phyloP scores from a whole-genome alignment of 1,284 basidiomycete genomes.

The Singerocomus rubriflavus region DNA sequence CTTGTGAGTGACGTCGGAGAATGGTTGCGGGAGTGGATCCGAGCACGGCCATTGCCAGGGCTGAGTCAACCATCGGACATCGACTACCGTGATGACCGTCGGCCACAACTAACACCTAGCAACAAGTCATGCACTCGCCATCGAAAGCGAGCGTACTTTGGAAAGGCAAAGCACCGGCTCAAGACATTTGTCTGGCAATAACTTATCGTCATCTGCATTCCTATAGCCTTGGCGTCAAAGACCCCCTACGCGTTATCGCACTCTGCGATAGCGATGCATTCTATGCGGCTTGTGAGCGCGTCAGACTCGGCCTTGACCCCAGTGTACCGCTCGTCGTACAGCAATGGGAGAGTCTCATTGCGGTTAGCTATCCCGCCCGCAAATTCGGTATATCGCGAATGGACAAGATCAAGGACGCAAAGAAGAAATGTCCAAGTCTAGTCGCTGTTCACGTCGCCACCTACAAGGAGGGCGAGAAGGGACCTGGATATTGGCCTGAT shows the following conservation, averaged over 20 bases:
- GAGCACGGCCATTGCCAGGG: too few relatives aligned
- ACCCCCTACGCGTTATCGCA: conserved; percentile 76
- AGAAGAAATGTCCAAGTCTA: conserved; percentile 83
- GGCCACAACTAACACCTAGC: too few relatives aligned
- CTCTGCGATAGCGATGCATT: conserved; percentile 95
- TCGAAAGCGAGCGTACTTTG: conserved; percentile 19
- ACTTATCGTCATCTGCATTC: conserved; percentile 73
- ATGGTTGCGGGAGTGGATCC: too few relatives aligned
- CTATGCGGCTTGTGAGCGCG: conserved; percentile 89
- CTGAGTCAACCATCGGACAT: too few relatives aligned
- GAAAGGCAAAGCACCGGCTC: conserved; percentile 49
- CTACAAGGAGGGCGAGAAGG: conserved; percentile 83
- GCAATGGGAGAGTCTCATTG: conserved; percentile 91
- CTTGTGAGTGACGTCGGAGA: background rate
- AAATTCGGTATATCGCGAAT: conserved; percentile 86
- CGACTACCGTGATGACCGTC: too few relatives aligned
- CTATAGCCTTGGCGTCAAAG: conserved; percentile 59
- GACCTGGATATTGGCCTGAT: conserved; percentile 88
- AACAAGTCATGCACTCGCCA: conserved; percentile 17
- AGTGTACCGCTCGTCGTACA: conserved; percentile 84
- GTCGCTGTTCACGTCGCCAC: conserved; percentile 92
- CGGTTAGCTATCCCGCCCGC: conserved; percentile 94
- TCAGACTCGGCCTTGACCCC: conserved; percentile 72
- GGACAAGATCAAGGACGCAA: conserved; percentile 76
- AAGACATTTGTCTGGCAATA: conserved; percentile 58